Base-by-base conservation (phyloP, 2,329 filamentous ascomycete genomes). In the Xylaria sp. region DNA sequence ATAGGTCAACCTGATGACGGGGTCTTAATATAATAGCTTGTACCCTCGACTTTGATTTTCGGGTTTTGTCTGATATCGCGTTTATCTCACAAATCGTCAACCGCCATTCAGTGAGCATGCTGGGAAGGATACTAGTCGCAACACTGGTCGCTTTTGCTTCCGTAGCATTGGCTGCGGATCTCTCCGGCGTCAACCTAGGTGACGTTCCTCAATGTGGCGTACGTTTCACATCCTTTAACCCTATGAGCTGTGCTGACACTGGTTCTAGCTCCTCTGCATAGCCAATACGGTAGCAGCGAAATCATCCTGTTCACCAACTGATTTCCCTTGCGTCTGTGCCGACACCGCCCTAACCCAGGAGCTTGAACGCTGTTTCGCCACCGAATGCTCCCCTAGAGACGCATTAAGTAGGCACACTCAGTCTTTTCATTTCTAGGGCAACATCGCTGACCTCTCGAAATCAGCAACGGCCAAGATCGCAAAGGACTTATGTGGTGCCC, bases 261-360 rank as follows among this genome's bases (percentile, higher is more conserved):
- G 27, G 19, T 35, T 13, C 19, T 38, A 64, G 61, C 29, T 54
- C 11, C 27, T 33, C 40, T 64, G 61, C 46, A 57, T 64, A 31
- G 25, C 9, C 29, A 29, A 15, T 17, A 61, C 53, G 2, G 53
- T 58, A 21, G 4, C 31, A n/a, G 37, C 37, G 25, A 48, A 60
- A 49, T 58, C 61, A 15, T 27, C 52, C 11, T 64, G 61, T 15
- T 2, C 19, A 3, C 3, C 38, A 6, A 64, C 61, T 31, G 57
- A 64, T 49, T 60, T 60, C 48, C 19, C 46, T 37, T 64, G 61
- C 31, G 21, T 64, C n/a, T 64, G 61, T 27, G 48, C 53, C 43
- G 58, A 58, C 25, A 19, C 17, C 9, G 19, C 37, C 5, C 41
- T 64, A 4, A 25, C 37, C n/a, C 25, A 15, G 11, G 53, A 41